phyloP scores from a whole-genome alignment of 345 rosid genomes.

The Syzygium aqueum region DNA sequence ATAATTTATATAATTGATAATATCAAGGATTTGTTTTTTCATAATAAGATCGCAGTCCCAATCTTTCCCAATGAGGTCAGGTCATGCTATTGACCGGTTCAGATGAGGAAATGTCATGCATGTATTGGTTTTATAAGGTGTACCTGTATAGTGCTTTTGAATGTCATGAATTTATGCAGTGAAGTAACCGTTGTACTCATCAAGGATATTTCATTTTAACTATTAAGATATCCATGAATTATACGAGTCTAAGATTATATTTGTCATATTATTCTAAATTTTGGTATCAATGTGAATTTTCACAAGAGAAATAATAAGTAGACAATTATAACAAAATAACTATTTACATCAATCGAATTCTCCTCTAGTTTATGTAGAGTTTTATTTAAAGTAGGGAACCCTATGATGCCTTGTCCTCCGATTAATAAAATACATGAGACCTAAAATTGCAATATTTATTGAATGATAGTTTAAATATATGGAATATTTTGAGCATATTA shows the following conservation, averaged over 20 bases:
- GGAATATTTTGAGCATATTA: neutral
- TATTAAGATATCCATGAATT: neutral
- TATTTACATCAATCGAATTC: neutral
- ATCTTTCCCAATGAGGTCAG: neutral
- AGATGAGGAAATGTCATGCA: neutral
- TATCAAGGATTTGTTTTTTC: neutral
- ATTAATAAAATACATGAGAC: neutral
- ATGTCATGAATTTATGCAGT: neutral
- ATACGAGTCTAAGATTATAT: neutral
- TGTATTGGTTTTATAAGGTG: neutral
- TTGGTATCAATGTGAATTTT: neutral
- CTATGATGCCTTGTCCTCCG: neutral
- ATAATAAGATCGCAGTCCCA: neutral
- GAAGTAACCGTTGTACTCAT: neutral
- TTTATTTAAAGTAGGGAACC: neutral
- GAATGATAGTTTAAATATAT: neutral
- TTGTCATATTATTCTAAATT: neutral
- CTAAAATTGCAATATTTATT: neutral
- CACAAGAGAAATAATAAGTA: neutral
- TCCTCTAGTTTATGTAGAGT: neutral
- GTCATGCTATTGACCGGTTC: neutral
- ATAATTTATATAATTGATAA: neutral
- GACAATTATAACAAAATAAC: neutral
- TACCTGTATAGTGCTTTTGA: neutral
- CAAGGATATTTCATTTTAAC: neutral